These are phyloP conservation scores for Talaromyces liani DNA, from an alignment of 495 filamentous ascomycete species.

Conservation along the genomic window DNA sequence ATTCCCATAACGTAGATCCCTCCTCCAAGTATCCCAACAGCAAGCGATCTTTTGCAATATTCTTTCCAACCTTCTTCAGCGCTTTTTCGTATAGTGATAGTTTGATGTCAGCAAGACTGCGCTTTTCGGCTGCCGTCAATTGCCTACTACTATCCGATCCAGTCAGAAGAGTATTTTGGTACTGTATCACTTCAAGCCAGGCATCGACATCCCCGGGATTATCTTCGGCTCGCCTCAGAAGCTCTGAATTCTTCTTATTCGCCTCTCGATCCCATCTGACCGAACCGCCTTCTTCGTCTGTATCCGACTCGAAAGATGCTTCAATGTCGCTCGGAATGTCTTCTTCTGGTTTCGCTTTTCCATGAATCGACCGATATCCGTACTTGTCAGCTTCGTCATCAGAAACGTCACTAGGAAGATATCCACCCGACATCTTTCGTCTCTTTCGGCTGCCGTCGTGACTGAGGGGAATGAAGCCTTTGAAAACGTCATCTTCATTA, in stretches of 20 bases:
- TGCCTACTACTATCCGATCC: slow-evolving; percentile 27
- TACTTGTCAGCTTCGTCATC: slow-evolving; percentile 41
- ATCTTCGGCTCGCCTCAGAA: slow-evolving; percentile 52
- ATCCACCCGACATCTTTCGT: slow-evolving; percentile 8
- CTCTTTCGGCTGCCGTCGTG: slow-evolving; percentile 18
- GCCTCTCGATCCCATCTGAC: slow-evolving; percentile 30
- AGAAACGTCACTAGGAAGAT: slow-evolving; percentile 10
- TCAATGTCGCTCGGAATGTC: slow-evolving; percentile 41
- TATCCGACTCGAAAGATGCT: slow-evolving; percentile 42
- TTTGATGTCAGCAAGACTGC: slow-evolving; percentile 67
- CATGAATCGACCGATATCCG: slow-evolving; percentile 65
- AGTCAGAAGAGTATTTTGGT: slow-evolving; percentile 62
- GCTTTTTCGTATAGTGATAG: slow-evolving; percentile 78
- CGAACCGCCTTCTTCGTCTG: slow-evolving; percentile 25
- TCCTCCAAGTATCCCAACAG: slow-evolving; percentile 63
- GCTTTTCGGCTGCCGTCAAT: slow-evolving; percentile 52
- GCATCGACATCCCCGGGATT: slow-evolving; percentile 57
- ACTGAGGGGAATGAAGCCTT: slow-evolving; percentile 41
- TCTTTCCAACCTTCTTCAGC: slow-evolving; percentile 43
- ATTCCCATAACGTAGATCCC: slow-evolving; percentile 65
- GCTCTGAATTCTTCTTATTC: slow-evolving; percentile 44
- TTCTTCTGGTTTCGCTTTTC: slow-evolving; percentile 51
- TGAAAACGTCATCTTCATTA: slow-evolving; percentile 18
- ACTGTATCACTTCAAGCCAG: slow-evolving; percentile 70
- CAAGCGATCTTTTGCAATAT: slow-evolving; percentile 44